These are phyloP conservation scores for Nicotiana sylvestris DNA, from an alignment of 257 asterid species.

Conservation along the genomic window DNA sequence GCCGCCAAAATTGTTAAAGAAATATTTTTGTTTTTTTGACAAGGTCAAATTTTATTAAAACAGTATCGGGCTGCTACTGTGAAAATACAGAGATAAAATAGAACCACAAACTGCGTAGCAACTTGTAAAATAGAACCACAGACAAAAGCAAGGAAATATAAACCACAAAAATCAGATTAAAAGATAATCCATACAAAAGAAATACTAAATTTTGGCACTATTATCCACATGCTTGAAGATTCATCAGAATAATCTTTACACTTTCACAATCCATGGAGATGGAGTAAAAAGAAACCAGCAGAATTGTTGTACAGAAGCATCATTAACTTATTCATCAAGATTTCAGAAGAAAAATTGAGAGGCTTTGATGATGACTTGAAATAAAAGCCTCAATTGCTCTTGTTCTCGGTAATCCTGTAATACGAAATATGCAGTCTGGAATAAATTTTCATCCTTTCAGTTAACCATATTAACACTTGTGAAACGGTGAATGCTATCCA, in stretches of 20 bases:
- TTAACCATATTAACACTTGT: not conserved
- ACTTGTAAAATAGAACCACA: not conserved
- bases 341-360: not conserved
- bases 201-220: slow-evolving; percentile 1
- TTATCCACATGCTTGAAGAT: not conserved
- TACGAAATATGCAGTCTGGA: not conserved
- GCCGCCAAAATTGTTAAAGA: not conserved
- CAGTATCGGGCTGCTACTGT: too few relatives aligned
- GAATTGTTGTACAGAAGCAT: not conserved
- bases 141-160: not conserved
- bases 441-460: not conserved
- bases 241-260: not conserved
- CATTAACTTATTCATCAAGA: not conserved
- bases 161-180: not conserved
- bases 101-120: not conserved
- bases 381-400: not conserved
- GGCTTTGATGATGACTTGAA: not conserved
- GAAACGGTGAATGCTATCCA: not conserved
- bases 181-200: not conserved
- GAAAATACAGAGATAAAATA: too few relatives aligned
- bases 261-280: not conserved
- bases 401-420: not conserved
- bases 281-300: not conserved
- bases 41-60: too few relatives aligned
- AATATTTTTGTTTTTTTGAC: not conserved